Base-by-base conservation (phyloP, 495 filamentous ascomycete genomes). In the Tuber brumale region DNA sequence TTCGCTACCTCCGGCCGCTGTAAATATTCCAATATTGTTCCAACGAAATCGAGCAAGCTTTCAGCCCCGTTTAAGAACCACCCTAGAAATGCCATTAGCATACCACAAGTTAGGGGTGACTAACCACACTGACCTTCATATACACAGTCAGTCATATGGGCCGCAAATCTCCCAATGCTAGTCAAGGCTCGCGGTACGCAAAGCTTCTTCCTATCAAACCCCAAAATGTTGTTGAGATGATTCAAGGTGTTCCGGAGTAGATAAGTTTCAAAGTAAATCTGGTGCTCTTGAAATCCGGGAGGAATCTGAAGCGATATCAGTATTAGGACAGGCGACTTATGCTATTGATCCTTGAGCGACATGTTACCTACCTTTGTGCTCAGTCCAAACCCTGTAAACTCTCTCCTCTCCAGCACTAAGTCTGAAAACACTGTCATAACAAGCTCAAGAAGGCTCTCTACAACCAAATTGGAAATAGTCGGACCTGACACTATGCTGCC, bases 221-320 rank as follows among this genome's bases (percentile, higher is more conserved):
- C 88, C 35, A 97, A 86, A 14, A 88, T 85, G 76, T 89, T 92
- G 69, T 87, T 88, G 70, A 97, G 83, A 70, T 91, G 89, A 12
- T 90, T 89, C 69, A 98, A 86, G 14, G 92, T 89, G 73, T 91
- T 91, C 45, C 89, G 88, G 23, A 97, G 86, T 19, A 98, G 83
- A 85, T 95, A 97, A 0, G 96, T 96, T 83, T 94, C 93, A 81
- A 98, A 97, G 82, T 93, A 95, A 8, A 94, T 94, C 77, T 97
- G 94, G 78, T 97, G 92, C 81, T 97, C 95, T 80, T 93, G 88
- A 81, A 95, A 97, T 2, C 95, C 94, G 7, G 95, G 92, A 3
- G 95, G 95, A 2, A 94, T 80, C 70, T 66, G 27, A 66, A 66
- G 57, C 70, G n/a, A 23, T 72, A 73, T 71, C 14, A 41, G 70